These are phyloP conservation scores for Colletotrichum euphorbiae DNA, from an alignment of 2,329 filamentous ascomycete species.

Conservation along the genomic window DNA sequence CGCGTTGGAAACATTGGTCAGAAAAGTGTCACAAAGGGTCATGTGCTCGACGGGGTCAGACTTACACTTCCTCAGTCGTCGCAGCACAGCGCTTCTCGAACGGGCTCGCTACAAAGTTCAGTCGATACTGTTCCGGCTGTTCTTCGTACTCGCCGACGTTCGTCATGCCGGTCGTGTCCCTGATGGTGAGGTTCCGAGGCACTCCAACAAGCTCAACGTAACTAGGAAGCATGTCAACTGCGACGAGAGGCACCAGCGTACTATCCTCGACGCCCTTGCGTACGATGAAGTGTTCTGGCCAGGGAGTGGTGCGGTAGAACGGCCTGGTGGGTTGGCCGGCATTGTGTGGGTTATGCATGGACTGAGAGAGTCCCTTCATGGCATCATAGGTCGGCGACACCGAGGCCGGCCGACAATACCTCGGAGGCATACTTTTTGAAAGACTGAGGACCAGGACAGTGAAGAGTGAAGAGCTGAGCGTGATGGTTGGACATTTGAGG, in stretches of 20 bases:
- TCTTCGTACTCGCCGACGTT: conserved; percentile 51
- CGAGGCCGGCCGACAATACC: not conserved
- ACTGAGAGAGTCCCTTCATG: conserved; percentile 32
- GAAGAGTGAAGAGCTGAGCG: too few relatives aligned
- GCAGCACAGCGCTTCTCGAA: not conserved
- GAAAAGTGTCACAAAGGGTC: too few relatives aligned
- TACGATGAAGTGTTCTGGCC: conserved; percentile 55
- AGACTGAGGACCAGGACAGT: not conserved
- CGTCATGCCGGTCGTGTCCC: conserved; percentile 53
- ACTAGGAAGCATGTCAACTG: conserved; percentile 62
- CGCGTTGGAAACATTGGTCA: too few relatives aligned
- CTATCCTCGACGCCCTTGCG: conserved; percentile 46
- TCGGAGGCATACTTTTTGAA: not conserved
- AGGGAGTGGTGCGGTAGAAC: conserved; percentile 14
- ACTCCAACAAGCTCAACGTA: conserved; percentile 58
- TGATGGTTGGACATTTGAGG: too few relatives aligned
- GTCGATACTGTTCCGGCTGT: conserved; percentile 37
- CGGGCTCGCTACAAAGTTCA: not conserved
- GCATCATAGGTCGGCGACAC: not conserved
- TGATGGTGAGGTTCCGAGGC: conserved; percentile 54
- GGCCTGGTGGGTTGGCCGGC: not conserved
- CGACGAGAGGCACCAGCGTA: conserved; percentile 64
- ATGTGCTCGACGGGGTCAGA: too few relatives aligned
- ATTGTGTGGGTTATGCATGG: conserved; percentile 33
- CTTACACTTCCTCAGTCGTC: not conserved